phyloP scores from a whole-genome alignment of 176 grass and related monocot species.

The Oryza glumipatula region DNA sequence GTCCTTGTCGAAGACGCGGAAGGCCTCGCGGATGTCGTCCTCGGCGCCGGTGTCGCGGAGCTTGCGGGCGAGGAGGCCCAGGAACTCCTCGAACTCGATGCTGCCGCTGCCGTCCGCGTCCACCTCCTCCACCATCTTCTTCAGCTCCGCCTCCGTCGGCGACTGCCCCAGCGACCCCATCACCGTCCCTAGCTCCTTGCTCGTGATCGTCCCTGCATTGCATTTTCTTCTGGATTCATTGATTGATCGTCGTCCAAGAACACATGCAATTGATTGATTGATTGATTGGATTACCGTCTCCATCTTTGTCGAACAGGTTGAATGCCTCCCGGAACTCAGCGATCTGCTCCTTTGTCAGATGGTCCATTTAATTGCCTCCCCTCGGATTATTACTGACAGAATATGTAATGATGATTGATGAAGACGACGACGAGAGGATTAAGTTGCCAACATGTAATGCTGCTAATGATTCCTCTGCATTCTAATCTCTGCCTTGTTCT shows the following conservation, averaged over 20 bases:
- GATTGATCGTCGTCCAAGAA: neutral
- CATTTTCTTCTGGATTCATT: too few species aligned
- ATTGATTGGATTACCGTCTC: slow-evolving; percentile 35
- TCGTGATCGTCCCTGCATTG: slow-evolving; percentile 63
- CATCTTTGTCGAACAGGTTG: slow-evolving; percentile 68
- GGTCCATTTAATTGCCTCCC: slow-evolving; percentile 20
- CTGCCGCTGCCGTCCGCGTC: slow-evolving; percentile 54
- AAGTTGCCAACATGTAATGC: neutral
- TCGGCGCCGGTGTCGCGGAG: slow-evolving; percentile 53
- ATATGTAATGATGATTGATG: neutral
- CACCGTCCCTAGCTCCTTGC: slow-evolving; percentile 67
- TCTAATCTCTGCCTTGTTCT: neutral
- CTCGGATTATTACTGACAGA: neutral
- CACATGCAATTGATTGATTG: neutral
- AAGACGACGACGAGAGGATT: neutral
- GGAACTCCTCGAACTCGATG: slow-evolving; percentile 65
- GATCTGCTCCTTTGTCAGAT: slow-evolving; percentile 53
- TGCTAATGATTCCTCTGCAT: neutral
- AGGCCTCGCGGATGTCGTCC: slow-evolving; percentile 74
- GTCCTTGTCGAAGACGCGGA: slow-evolving; percentile 83
- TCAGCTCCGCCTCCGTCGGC: slow-evolving; percentile 68
- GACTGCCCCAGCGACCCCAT: slow-evolving; percentile 66
- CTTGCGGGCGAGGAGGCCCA: slow-evolving; percentile 56
- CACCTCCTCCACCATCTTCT: slow-evolving; percentile 63
- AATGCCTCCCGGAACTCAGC: slow-evolving; percentile 58